Conservation (phyloP, 352 stramenopile genomes). For the Plasmopara viticola region DNA sequence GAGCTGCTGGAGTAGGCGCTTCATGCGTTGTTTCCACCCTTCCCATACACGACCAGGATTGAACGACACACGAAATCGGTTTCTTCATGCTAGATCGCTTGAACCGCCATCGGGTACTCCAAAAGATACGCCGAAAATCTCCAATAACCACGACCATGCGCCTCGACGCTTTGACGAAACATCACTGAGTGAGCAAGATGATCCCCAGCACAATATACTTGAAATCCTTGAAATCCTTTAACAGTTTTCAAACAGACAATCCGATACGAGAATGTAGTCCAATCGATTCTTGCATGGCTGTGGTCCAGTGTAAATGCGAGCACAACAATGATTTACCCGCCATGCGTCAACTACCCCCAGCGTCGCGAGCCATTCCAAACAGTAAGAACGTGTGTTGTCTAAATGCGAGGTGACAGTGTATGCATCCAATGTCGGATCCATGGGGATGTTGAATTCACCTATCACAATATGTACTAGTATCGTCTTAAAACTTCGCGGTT, state of each 20-base stretch:
- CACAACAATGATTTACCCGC: no score
- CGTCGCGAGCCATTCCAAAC: no score
- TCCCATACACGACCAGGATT: not conserved
- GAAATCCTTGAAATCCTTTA: not conserved
- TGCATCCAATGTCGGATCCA: no score
- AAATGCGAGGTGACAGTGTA: no score
- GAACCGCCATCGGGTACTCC: not conserved
- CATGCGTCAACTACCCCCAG: no score
- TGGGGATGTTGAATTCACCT: no score
- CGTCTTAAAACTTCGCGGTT: no score
- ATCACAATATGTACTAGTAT: no score
- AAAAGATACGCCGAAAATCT: not conserved
- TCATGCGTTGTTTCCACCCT: not conserved
- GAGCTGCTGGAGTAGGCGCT: not conserved
- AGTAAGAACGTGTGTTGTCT: no score
- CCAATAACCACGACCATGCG: not conserved
- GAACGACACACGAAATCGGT: not conserved
- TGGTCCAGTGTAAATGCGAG: no score
- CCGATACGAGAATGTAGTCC: no score
- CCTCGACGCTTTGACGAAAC: not conserved
- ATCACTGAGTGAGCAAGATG: not conserved
- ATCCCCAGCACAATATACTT: not conserved
- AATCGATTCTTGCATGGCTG: no score
- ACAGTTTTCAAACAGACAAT: not conserved
- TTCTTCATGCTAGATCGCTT: not conserved